Percentiles rank a stretch among this genome's conserved stretches.
These are phyloP conservation scores for Pleoardoris graminearum DNA, from an alignment of 2,329 filamentous ascomycete species.

Conservation along the genomic window DNA sequence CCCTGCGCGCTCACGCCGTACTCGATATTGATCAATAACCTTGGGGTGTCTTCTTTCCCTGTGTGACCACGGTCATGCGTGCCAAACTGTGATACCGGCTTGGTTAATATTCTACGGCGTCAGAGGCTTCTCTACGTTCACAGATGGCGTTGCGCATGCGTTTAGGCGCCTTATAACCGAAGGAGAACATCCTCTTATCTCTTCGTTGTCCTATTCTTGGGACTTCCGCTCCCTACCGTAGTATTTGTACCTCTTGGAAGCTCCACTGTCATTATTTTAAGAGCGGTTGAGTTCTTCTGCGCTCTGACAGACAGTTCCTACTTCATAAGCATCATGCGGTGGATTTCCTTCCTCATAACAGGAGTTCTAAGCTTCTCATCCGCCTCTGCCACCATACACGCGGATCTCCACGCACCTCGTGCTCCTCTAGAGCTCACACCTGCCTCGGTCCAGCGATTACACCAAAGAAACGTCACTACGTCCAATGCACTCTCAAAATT, in stretches of 20 bases:
- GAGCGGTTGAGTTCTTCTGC: conserved; percentile 5
- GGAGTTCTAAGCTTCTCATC: conserved; percentile 22
- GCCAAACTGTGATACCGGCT: conserved; percentile 11
- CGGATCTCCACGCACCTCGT: conserved; percentile 7
- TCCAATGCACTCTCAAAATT: conserved; percentile 17
- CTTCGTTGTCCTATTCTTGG: conserved; percentile 13
- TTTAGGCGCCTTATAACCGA: conserved; percentile 12
- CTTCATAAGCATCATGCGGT: conserved; percentile 24
- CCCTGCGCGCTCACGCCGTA: conserved; percentile 3
- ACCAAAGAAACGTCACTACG: conserved; percentile 20
- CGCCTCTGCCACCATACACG: conserved; percentile 17
- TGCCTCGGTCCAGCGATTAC: conserved; percentile 3
- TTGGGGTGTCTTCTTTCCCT: conserved; percentile 6
- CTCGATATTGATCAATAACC: conserved; percentile 28
- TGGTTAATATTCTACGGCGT: conserved; percentile 16
- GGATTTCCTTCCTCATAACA: conserved; percentile 17
- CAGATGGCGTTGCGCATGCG: conserved; percentile 16
- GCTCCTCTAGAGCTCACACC: conserved; percentile 4
- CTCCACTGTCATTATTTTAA: conserved; percentile 14
- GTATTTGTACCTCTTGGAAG: conserved; percentile 5
- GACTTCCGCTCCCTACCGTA: neutral
- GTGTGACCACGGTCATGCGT: conserved; percentile 14
- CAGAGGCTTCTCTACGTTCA: conserved; percentile 8
- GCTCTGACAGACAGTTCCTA: neutral
- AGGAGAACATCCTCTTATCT: conserved; percentile 14